phyloP scores from a whole-genome alignment of 1,139 yeast species.

The Taiozyma sp. region DNA sequence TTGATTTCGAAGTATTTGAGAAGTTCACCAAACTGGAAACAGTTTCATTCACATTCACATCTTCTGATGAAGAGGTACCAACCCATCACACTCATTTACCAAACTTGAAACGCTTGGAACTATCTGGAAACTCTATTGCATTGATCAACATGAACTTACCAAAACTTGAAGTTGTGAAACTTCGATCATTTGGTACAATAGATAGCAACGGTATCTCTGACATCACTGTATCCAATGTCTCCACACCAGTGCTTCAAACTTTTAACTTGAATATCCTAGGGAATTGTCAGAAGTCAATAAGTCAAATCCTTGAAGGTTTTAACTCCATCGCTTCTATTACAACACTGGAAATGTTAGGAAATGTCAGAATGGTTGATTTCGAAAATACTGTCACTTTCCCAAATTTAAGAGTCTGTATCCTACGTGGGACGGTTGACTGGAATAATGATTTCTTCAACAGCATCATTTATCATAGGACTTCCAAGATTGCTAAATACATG shows the following conservation, averaged over 20 bases:
- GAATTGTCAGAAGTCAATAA: not conserved
- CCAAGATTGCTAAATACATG: not conserved
- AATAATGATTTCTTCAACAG: not conserved
- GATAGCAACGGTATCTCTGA: not conserved
- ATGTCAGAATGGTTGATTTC: not conserved
- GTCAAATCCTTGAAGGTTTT: not conserved
- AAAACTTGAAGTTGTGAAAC: not conserved
- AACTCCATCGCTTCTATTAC: not conserved
- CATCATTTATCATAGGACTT: not conserved
- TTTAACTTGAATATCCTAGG: not conserved
- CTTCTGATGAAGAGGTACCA: not conserved
- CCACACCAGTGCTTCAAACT: not conserved
- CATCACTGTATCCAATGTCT: not conserved
- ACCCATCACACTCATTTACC: not conserved
- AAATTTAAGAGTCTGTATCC: not conserved
- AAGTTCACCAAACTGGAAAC: not conserved
- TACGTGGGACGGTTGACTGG: not conserved
- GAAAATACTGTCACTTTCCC: not conserved
- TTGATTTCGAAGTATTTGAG: constrained; percentile 1
- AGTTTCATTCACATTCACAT: not conserved
- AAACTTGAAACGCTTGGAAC: not conserved
- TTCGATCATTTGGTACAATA: not conserved
- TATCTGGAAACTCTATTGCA: constrained; percentile 1
- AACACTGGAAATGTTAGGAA: not conserved
- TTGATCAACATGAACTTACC: constrained; percentile 3